Percentiles rank a stretch among this genome's conserved stretches.
phyloP scores from a whole-genome alignment of 371 early-diverging fungal species.

The Mucor plumbeus region DNA sequence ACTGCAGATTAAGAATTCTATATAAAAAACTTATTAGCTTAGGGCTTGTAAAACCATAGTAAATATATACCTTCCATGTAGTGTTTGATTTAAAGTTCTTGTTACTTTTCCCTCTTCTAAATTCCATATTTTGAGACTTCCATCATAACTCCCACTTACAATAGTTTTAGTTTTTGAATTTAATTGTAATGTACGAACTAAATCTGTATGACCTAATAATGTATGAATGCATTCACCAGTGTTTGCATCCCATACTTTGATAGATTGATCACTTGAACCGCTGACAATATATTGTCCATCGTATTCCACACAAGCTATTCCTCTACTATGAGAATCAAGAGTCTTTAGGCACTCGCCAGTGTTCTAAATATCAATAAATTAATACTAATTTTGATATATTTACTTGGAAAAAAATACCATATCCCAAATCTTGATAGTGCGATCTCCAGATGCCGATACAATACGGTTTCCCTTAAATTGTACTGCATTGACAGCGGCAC shows the following conservation, averaged over 20 bases:
- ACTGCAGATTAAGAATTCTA: slow-evolving; percentile 88
- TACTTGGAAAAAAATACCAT: slow-evolving; percentile 22
- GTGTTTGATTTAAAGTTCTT: slow-evolving; percentile 61
- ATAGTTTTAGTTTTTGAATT: slow-evolving; percentile 54
- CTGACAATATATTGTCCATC: slow-evolving; percentile 91
- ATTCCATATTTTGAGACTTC: slow-evolving; percentile 86
- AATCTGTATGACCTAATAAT: slow-evolving; percentile 74
- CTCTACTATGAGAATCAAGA: slow-evolving; percentile 73
- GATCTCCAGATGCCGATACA: slow-evolving; percentile 86
- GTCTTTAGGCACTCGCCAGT: slow-evolving; percentile 65
- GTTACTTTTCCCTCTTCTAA: slow-evolving; percentile 57
- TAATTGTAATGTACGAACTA: slow-evolving; percentile 79
- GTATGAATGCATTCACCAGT: slow-evolving; percentile 41
- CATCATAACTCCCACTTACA: slow-evolving; percentile 85
- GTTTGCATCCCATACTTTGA: slow-evolving; percentile 92
- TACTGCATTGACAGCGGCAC: slow-evolving; percentile 83
- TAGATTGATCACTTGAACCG: slow-evolving; percentile 95
- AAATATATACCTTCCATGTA: slow-evolving; percentile 59
- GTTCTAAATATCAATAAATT: slow-evolving; percentile 13
- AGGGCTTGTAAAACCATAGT: background rate
- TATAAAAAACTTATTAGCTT: slow-evolving; percentile 24
- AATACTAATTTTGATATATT: slow-evolving; percentile 13
- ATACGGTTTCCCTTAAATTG: slow-evolving; percentile 64
- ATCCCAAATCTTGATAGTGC: slow-evolving; percentile 83
- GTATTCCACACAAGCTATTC: slow-evolving; percentile 95